Evolutionary conservation across 306 rosid genomes (phyloP), one percentile per base, ranked within the genome.

Genomic region (Hippophae rhamnoides): DNA sequence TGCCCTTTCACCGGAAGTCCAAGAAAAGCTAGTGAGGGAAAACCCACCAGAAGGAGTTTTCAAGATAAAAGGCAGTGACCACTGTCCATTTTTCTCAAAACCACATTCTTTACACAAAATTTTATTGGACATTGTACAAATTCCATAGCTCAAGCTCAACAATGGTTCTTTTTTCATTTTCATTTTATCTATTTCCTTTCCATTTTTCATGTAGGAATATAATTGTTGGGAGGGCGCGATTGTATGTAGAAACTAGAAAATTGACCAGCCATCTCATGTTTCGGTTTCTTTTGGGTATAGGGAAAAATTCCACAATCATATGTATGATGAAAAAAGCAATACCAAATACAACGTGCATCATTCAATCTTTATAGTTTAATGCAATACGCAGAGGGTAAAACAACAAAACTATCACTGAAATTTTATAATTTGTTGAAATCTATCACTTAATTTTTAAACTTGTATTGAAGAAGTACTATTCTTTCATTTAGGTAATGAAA

Each of bases 1-100:
- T 5, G 95, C 96, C 0, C 99, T 93, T 56, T 88, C 99, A 38
- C 94, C 99, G 1, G 99, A 93, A 71, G 86, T 84, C 47, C 99
- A 93, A 76, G 99, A 93, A 76, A 93, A 84, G 84, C 78, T 93
- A 47, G 96, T 93, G 46, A 79, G 97, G 73, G 97, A 84, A 55
- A 93, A 93, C 62, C 99, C 95, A 66, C 95, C 99, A 8, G 99
- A 93, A 71, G 83, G 90, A 67, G 99, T 93, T 55, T 88, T 71
- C 89, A 93, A 88, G 81, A 93, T 93, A 57, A 93, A 88, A 77
- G 90, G 89, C 81, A 88, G 97, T 59, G 99, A 93, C 60, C 99
- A 93, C 69, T 82, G 94, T 66, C 99, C 97, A 5, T 93, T 93
- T 81, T 79, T 93, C 79, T 93, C 99, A 43, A 93, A 86, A 78